phyloP scores from a whole-genome alignment of 2,329 filamentous ascomycete genomes.

The Phyllosticta citribraziliensis region DNA sequence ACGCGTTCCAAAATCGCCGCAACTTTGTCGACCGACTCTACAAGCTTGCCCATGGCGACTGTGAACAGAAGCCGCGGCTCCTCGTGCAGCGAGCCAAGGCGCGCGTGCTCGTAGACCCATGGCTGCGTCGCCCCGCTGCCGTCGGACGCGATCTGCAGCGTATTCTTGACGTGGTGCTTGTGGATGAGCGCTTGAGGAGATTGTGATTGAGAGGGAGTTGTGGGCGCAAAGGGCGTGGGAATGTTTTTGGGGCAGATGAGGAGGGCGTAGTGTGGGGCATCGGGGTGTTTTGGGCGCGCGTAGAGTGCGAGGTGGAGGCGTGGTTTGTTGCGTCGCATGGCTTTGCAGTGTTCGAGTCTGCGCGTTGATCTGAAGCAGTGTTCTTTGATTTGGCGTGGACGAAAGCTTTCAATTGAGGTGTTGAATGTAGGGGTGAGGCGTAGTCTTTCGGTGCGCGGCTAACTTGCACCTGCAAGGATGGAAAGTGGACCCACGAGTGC shows the following conservation, averaged over 20 bases:
- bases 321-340: constrained; percentile 14
- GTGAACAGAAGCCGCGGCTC: not conserved
- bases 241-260: constrained; percentile 15
- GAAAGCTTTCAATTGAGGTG: too few relatives aligned
- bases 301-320: constrained; percentile 18
- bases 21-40: not conserved
- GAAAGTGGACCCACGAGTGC: too few relatives aligned
- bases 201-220: too few relatives aligned
- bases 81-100: not conserved
- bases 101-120: not conserved
- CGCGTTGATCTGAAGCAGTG: too few relatives aligned
- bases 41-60: not conserved
- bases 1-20: not conserved
- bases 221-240: not conserved
- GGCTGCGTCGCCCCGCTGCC: not conserved
- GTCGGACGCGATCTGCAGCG: not conserved
- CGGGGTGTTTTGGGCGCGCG: constrained; percentile 16
- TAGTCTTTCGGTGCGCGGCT: too few relatives aligned
- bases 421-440: too few relatives aligned
- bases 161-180: not conserved
- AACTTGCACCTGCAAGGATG: too few relatives aligned
- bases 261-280: constrained; percentile 16
- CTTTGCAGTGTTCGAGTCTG: not conserved
- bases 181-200: not conserved
- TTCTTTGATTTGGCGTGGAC: too few relatives aligned